phyloP scores from a whole-genome alignment of 2,329 filamentous ascomycete genomes.

The Plenodomus biglobosus region DNA sequence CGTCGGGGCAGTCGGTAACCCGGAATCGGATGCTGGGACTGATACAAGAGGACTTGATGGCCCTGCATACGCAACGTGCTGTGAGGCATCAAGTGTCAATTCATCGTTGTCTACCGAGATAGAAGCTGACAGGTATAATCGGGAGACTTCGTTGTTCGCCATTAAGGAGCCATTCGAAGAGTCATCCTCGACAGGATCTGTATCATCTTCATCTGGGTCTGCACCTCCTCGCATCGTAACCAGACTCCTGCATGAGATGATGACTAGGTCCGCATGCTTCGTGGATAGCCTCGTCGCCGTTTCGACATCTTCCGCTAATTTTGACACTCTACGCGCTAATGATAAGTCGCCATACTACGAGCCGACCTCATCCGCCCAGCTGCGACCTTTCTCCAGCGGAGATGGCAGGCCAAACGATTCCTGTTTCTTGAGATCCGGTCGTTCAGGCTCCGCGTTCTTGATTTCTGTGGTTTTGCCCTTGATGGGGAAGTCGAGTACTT shows the following conservation, averaged over 20 bases:
- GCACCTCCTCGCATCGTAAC: background rate
- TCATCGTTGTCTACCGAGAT: background rate
- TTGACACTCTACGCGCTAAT: constrained; percentile 8
- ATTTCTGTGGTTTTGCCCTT: constrained; percentile 22
- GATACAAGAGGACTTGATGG: no score
- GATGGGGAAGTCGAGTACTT: background rate
- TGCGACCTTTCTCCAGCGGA: constrained; percentile 36
- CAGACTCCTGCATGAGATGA: background rate
- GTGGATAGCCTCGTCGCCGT: background rate
- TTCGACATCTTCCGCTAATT: background rate
- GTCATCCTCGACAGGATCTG: background rate
- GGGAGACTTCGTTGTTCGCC: no score
- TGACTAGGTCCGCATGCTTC: background rate
- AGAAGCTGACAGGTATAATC: no score
- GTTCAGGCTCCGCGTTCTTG: constrained; percentile 22
- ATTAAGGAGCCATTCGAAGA: background rate
- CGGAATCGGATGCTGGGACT: no score
- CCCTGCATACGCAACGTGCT: no score
- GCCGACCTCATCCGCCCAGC: constrained; percentile 52
- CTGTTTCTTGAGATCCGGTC: constrained; percentile 31
- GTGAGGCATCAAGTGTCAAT: background rate
- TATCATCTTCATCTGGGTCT: background rate
- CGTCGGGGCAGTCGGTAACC: no score
- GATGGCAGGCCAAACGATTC: constrained; percentile 38
- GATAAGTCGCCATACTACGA: constrained; percentile 18